phyloP scores from a whole-genome alignment of 1,139 yeast species.

The Debaryomyces singareniensis region DNA sequence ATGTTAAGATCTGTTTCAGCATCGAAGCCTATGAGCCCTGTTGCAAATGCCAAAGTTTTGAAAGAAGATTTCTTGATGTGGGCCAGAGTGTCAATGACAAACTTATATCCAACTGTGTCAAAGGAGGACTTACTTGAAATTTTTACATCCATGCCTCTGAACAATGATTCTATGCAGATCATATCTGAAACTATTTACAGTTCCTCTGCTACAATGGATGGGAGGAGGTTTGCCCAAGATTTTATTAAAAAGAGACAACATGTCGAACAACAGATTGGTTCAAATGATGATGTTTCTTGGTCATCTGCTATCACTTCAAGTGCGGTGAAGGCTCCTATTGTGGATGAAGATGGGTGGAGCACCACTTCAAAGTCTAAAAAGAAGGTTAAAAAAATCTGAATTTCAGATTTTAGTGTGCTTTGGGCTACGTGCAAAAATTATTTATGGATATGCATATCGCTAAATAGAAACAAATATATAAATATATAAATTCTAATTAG shows the following conservation, averaged over 20 bases:
- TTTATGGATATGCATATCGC: too few species aligned
- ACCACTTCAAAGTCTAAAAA: slow-evolving; percentile 50
- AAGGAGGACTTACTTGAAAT: slow-evolving; percentile 74
- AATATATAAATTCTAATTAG: neutral
- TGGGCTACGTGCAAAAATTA: too few species aligned
- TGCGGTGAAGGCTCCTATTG: slow-evolving; percentile 39
- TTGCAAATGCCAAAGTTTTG: slow-evolving; percentile 23
- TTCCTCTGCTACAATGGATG: slow-evolving; percentile 89
- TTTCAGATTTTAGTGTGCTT: neutral
- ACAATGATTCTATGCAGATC: slow-evolving; percentile 71
- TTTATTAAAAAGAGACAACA: slow-evolving; percentile 71
- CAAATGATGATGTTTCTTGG: slow-evolving; percentile 58
- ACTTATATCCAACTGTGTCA: slow-evolving; percentile 68
- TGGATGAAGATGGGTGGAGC: slow-evolving; percentile 74
- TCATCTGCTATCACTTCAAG: slow-evolving; percentile 52
- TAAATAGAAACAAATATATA: too few species aligned
- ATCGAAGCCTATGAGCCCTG: slow-evolving; percentile 18
- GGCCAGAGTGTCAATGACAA: slow-evolving; percentile 74
- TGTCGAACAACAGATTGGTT: slow-evolving; percentile 55
- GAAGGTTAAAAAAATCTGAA: slow-evolving; percentile 26
- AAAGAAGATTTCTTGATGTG: slow-evolving; percentile 73
- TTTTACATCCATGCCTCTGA: slow-evolving; percentile 69
- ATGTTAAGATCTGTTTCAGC: slow-evolving; percentile 43
- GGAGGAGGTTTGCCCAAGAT: slow-evolving; percentile 88
- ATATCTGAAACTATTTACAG: slow-evolving; percentile 91